Evolutionary conservation across 306 rosid species (phyloP), one percentile per base, ranked within the genome.

Genomic region (Luffa acutangula): DNA sequence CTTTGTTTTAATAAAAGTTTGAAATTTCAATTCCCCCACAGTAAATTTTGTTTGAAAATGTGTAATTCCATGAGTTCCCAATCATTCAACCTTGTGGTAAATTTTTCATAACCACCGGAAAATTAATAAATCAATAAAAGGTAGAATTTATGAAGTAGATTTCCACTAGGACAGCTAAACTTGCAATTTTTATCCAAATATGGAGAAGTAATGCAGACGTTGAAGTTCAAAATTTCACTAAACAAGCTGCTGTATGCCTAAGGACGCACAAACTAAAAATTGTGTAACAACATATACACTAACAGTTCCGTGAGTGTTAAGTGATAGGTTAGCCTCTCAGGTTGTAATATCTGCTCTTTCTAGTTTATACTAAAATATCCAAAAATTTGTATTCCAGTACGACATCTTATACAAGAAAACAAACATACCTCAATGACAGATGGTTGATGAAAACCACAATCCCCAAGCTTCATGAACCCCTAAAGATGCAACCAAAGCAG

Each of bases 401-500:
- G 9, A 11, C 58, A 46, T 46, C 77, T 43, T 12, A 71, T 20
- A 36, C 78, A 74, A 73, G 21, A 46, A 7, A 21, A 20, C 2
- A 20, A 71, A 34, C 45, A 75, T 71, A 71, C 76, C 76, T 71
- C 56, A 21, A 71, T 20, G 41, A 21, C 54, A 31, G 56, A 46
- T 20, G 76, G 54, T 46, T 71, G 56, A 48, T 46, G 76, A 45
- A 25, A 71, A 45, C 39, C 39, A 71, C 76, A 45, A 48, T 25
- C 76, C 17, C 54, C 11, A 57, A 70, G 54, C 56, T 70, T 70
- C 76, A 43, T 70, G 54, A 43, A 20, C 33, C 59, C 77, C n/a
- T 74, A 67, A 57, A 17, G 76, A 85, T 64, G 84, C 86, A 80
- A 81, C 78, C 66, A 73, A 79, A 82, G 77, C 17, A 71, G 76